Evolutionary conservation across 192 early-diverging fungal genomes (phyloP).

Genomic region (Geranomyces variabilis): DNA sequence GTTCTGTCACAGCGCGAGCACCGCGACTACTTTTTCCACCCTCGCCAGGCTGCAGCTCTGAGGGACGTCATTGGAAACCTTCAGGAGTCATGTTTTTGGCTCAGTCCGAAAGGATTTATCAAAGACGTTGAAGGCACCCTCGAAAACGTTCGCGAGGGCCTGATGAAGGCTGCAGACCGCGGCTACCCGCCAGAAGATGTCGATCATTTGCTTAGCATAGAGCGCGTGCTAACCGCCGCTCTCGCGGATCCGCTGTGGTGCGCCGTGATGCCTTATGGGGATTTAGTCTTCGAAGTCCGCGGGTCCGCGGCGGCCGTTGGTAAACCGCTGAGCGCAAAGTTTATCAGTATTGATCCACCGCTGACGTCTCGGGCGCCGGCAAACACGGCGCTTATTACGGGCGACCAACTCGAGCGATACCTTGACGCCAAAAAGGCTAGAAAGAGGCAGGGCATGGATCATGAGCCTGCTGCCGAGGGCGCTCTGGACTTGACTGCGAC

Average conservation of each 20-base stretch:
- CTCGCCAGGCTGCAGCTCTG: constrained; percentile 59
- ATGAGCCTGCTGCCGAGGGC: background rate
- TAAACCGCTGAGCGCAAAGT: background rate
- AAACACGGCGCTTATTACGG: background rate
- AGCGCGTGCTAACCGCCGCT: constrained; percentile 4
- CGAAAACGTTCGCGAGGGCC: constrained; percentile 33
- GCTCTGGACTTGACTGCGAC: constrained; percentile 32
- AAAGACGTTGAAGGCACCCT: constrained; percentile 1
- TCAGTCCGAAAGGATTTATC: constrained; percentile 39
- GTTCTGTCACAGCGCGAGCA: constrained; percentile 58
- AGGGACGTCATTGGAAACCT: constrained; percentile 66
- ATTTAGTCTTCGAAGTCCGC: constrained; percentile 21
- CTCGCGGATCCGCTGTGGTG: background rate
- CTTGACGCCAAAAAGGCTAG: background rate
- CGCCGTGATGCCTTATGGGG: background rate
- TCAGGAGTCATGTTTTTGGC: constrained; percentile 65
- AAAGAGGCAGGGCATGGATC: background rate
- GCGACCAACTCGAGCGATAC: background rate
- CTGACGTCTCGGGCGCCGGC: background rate
- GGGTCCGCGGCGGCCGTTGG: background rate
- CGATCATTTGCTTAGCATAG: background rate
- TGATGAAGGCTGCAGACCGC: constrained; percentile 24
- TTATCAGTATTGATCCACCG: background rate
- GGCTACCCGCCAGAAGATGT: constrained; percentile 4
- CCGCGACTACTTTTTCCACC: constrained; percentile 77